Evolutionary conservation across 1,139 yeast species (phyloP).

Genomic region (Candida sp.): DNA sequence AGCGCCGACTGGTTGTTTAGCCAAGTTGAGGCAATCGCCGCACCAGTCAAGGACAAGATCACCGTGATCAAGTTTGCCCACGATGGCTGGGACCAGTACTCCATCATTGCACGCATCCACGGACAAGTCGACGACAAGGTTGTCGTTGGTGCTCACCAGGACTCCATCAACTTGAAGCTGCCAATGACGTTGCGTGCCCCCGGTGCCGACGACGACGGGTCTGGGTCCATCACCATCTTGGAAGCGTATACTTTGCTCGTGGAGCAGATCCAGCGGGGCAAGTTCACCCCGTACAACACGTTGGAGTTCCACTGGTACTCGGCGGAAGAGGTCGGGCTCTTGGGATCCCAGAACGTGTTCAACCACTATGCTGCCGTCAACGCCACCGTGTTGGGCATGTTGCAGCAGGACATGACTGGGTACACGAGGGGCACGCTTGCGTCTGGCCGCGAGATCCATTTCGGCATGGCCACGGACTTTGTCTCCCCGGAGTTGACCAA

Average conservation of each 20-base stretch:
- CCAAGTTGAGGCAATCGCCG: conserved; percentile 46
- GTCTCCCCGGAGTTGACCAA: conserved; percentile 62
- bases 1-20: conserved; percentile 75
- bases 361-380: conserved; percentile 49
- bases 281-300: conserved; percentile 65
- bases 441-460: conserved; percentile 64
- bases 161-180: conserved; percentile 74
- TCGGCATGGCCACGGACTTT: conserved; percentile 82
- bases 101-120: conserved; percentile 43
- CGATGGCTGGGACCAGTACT: conserved; percentile 48
- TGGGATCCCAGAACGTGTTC: conserved; percentile 86
- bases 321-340: conserved; percentile 92
- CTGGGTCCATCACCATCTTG: conserved; percentile 80
- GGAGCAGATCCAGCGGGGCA: conserved; percentile 34
- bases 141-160: conserved; percentile 90
- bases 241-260: conserved; percentile 73
- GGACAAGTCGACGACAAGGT: conserved; percentile 47
- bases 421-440: conserved; percentile 61
- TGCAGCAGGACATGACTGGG: conserved; percentile 98
- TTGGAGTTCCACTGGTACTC: conserved; percentile 94
- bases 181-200: conserved; percentile 81
- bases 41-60: conserved; percentile 38
- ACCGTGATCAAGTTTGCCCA: conserved; percentile 34
- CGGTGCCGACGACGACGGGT: conserved; percentile 96
- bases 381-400: conserved; percentile 75